These are phyloP conservation scores for Trametes sp. DNA, from an alignment of 1,284 basidiomycete species.

Conservation along the genomic window DNA sequence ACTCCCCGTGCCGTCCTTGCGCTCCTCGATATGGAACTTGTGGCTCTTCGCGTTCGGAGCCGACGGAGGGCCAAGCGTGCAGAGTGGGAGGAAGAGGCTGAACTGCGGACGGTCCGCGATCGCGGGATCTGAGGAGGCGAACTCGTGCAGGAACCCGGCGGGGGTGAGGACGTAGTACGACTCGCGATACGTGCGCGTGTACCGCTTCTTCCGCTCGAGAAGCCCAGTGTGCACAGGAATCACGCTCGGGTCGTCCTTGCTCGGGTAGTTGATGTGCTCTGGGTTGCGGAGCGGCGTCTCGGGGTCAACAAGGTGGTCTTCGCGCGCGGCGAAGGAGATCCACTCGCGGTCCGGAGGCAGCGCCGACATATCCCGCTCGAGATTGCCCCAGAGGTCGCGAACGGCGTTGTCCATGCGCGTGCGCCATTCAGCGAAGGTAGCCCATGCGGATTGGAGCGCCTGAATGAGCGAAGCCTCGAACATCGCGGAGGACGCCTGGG, in stretches of 20 bases:
- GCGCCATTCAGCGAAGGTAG: constrained; percentile 98
- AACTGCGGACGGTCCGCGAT: constrained; percentile 78
- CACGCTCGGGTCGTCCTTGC: constrained; percentile 92
- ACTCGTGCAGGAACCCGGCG: constrained; percentile 96
- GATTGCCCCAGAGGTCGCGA: constrained; percentile 81
- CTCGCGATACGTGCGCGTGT: constrained; percentile 91
- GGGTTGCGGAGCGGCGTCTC: constrained; percentile 92
- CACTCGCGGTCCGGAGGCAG: constrained; percentile 95
- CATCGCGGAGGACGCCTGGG: constrained; percentile 97
- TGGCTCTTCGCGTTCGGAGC: constrained; percentile 76
- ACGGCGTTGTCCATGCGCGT: constrained; percentile 84
- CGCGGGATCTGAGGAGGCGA: constrained; percentile 81
- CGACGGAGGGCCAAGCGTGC: constrained; percentile 96
- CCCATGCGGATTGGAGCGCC: constrained; percentile 96
- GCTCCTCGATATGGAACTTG: constrained; percentile 98
- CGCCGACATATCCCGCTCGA: constrained; percentile 83
- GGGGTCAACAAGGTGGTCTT: constrained; percentile 96
- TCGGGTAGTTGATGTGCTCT: constrained; percentile 86
- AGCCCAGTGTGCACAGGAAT: constrained; percentile 90
- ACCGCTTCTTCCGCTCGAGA: constrained; percentile 97
- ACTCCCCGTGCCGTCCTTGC: constrained; percentile 82
- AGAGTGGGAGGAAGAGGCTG: constrained; percentile 92
- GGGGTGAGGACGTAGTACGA: constrained; percentile 94
- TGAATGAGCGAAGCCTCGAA: constrained; percentile 98
- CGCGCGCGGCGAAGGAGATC: constrained; percentile 94